Evolutionary conservation across 2,329 filamentous ascomycete genomes (phyloP).

Genomic region (Mollisia scopiformis): DNA sequence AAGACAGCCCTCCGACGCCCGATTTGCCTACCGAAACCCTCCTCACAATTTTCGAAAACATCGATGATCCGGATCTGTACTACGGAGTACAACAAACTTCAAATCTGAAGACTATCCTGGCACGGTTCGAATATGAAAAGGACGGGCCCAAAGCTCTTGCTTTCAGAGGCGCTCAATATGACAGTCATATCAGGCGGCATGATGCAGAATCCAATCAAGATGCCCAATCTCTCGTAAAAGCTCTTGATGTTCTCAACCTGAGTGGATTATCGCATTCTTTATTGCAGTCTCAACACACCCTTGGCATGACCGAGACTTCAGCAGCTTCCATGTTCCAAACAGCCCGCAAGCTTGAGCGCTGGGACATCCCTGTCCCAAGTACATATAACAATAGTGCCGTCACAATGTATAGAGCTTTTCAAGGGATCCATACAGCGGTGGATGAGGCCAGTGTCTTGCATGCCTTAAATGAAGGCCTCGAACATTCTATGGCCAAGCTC

Average conservation of each 20-base stretch:
- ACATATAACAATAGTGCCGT: constrained; percentile 65
- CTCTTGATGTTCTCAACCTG: constrained; percentile 79
- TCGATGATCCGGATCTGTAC: constrained; percentile 95
- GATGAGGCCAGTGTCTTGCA: constrained; percentile 55
- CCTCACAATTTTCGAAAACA: constrained; percentile 82
- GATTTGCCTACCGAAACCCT: constrained; percentile 68
- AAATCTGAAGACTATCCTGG: constrained; percentile 76
- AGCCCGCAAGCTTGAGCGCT: constrained; percentile 82
- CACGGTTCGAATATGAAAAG: constrained; percentile 85
- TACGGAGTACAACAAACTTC: constrained; percentile 85
- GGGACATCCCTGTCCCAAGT: constrained; percentile 81
- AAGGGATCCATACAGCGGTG: constrained; percentile 71
- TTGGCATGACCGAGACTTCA: constrained; percentile 58
- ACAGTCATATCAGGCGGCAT: constrained; percentile 74
- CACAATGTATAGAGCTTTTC: constrained; percentile 79
- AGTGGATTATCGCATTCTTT: constrained; percentile 85
- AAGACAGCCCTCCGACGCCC: constrained; percentile 41
- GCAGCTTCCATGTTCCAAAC: constrained; percentile 77
- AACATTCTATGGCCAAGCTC: constrained; percentile 62
- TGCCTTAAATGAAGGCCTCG: constrained; percentile 66
- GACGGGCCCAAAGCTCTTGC: constrained; percentile 86
- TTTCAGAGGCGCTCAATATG: constrained; percentile 88
- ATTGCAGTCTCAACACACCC: constrained; percentile 66
- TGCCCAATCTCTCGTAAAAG: constrained; percentile 71
- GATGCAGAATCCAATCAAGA: constrained; percentile 61